Conservation (phyloP, 2,329 filamentous ascomycete species). For the Pyrenophora graminea region DNA sequence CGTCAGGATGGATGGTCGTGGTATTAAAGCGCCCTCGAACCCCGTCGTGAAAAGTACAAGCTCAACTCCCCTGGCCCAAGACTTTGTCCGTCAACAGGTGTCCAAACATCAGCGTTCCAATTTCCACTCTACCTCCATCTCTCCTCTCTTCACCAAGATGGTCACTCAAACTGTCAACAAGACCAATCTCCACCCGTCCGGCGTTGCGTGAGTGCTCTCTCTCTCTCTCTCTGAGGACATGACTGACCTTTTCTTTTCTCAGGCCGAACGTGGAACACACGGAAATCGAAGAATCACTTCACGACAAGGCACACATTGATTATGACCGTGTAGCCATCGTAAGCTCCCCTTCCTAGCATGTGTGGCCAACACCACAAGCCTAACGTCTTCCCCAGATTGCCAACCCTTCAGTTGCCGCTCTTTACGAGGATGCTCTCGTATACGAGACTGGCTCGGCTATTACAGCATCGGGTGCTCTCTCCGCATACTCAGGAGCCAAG, state of each 20-base stretch:
- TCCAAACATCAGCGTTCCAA: slow-evolving; percentile 62
- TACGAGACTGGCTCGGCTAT: slow-evolving; percentile 98
- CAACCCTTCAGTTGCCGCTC: slow-evolving; percentile 91
- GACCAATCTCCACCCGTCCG: slow-evolving; percentile 85
- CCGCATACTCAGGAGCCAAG: slow-evolving; percentile 97
- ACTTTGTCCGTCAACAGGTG: slow-evolving; percentile 63
- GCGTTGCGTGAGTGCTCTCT: slow-evolving; percentile 74
- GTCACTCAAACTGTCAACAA: slow-evolving; percentile 73
- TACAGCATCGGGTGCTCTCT: slow-evolving; percentile 91
- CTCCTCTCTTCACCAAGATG: slow-evolving; percentile 43
- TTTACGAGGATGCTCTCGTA: slow-evolving; percentile 98
- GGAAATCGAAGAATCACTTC: slow-evolving; percentile 95
- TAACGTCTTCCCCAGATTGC: slow-evolving; percentile 59
- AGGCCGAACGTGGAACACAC: slow-evolving; percentile 89
- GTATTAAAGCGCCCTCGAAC: slow-evolving; percentile 45
- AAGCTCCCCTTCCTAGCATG: slow-evolving; percentile 47
- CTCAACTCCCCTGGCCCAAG: slow-evolving; percentile 55
- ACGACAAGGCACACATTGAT: slow-evolving; percentile 98
- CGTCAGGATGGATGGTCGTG: slow-evolving; percentile 37
- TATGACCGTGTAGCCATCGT: slow-evolving; percentile 98
- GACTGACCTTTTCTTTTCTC: slow-evolving; percentile 26
- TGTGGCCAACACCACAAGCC: slow-evolving; percentile 7
- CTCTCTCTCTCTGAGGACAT: not conserved
- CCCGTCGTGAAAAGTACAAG: slow-evolving; percentile 46
- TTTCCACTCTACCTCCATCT: slow-evolving; percentile 63